Base-by-base conservation (phyloP, 2,329 filamentous ascomycete genomes). In the Metarhizium robertsii region DNA sequence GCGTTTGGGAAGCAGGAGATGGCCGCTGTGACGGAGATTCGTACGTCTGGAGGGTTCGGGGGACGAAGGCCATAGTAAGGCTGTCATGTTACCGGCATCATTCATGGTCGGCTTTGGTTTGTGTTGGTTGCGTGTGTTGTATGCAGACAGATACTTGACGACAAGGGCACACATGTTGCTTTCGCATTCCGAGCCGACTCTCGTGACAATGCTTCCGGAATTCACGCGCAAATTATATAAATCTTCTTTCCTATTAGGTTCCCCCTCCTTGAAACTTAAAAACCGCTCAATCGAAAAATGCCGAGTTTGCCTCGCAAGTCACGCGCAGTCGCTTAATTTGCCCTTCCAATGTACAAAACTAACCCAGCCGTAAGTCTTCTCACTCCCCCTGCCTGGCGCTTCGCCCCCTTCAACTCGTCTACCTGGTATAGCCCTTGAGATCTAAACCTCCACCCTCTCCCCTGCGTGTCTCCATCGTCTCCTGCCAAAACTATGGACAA, bases 1-100 rank as follows among this genome's bases (percentile, higher is more conserved):
- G 72, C 69, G 3, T 72, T 78, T 58, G 60, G 11, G 30, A 40
- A n/a, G 49, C 29, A 1, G 14, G 38, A 18, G 6, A n/a, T 53
- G 25, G 30, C 16, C 4, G 25, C 6, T 32, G 52, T 30, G 32
- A 50, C 30, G 32, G 45, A 58, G 7, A 54, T 59, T 42, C 56
- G 53, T 29, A 20, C 59, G 34, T 53, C 50, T 6, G 49, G 29
- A 49, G 58, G 56, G 5, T 59, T 60, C 52, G 57, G 58, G 30
- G 57, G 57, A 45, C 30, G 52, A 6, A 53, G 53, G 48, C 53
- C 50, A 42, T 58, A 36, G 34, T 0, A 2, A 25, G 25, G 32
- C 32, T 34, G 32, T 11, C 32, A 7, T 34, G 32, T 7, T 11
- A 36, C 34, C 34, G 13, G 38, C 38, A 40, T 40, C 4, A 11